phyloP scores from a whole-genome alignment of 2,329 filamentous ascomycete genomes.

The Hypoxylon sp. region DNA sequence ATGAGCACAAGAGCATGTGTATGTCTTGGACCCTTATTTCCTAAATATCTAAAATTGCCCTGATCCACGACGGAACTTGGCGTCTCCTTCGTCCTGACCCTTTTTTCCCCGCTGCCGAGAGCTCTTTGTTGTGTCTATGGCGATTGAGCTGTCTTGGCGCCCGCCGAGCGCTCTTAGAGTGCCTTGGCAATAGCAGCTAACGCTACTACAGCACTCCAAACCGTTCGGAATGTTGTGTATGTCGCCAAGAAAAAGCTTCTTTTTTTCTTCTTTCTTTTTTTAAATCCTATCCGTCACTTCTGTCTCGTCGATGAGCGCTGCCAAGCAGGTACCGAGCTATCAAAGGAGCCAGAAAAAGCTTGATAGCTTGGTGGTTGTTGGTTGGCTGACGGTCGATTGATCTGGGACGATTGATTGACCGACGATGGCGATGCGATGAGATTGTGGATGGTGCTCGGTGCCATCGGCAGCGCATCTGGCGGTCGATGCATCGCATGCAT shows the following conservation, averaged over 20 bases:
- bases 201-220: conserved; percentile 47
- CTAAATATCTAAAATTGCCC: conserved; percentile 5
- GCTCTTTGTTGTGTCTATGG: conserved; percentile 31
- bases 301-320: conserved; percentile 26
- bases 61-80: conserved; percentile 1
- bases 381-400: conserved; percentile 20
- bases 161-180: conserved; percentile 43
- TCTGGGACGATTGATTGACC: conserved; percentile 23
- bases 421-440: conserved; percentile 12
- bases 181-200: conserved; percentile 46
- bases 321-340: conserved; percentile 28
- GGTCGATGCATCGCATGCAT: conserved; percentile 27
- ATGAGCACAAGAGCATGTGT: conserved; percentile 47
- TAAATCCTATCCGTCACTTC: conserved; percentile 20
- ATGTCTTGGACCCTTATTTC: conserved; percentile 35
- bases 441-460: conserved; percentile 10
- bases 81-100: conserved; percentile 18
- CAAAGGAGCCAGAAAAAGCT: conserved; percentile 34
- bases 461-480: conserved; percentile 24
- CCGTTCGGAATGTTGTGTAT: conserved; percentile 48
- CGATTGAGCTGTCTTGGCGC: conserved; percentile 44
- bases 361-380: conserved; percentile 23
- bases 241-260: conserved; percentile 45
- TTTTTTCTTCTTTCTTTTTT: conserved; percentile 28
- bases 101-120: conserved; percentile 36